Evolutionary conservation across 2,329 filamentous ascomycete species (phyloP), one percentile per base, ranked within the genome.

Genomic region (Dryadomyces quercus-mongolicae): DNA sequence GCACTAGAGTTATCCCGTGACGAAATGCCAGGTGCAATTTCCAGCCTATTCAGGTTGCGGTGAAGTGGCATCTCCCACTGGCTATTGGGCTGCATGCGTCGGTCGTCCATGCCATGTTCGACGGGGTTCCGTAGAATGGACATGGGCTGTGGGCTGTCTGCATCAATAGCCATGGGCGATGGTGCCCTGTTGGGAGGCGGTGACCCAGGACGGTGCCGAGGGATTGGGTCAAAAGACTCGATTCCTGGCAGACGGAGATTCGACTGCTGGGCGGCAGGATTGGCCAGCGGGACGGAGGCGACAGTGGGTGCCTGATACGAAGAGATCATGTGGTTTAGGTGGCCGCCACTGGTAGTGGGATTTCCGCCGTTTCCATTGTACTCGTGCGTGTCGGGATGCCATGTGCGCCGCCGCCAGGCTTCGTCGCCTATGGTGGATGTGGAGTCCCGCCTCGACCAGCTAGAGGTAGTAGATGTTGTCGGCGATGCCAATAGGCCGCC

Each of bases 201-300:
- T 0, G 86, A 80, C 13, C 74, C 66, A 1, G 82, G 77, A 20
- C 78, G 78, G 55, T 79, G 78, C 55, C 80, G 78, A 25, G 82
- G 85, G 22, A 87, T 74, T 54, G 88, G 84, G 63, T 92, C 89
- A 62, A 96, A 95, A 16, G 88, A 94, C 66, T 95, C 89, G 60
- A 96, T 96, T 15, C 91, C 90, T 1, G 91, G 91, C 15, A 96
- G 76, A 43, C 88, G 82, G 15, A 88, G 73, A 5, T 76, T 70
- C 7, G 75, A 78, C 61, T 84, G 82, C 66, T 69, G 81, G 42
- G 66, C 66, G 6, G 66, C 71, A 51, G 64, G 67, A 54, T 67
- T 74, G 43, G 68, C 71, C 36, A 73, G 22, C 64, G 55, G 77
- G 63, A 71, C 78, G 68, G 63, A 80, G 62, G 65, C 81, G 7